Evolutionary conservation across 768 basidiomycete species (phyloP).

Genomic region (Phlebiopsis flavidoalba): DNA sequence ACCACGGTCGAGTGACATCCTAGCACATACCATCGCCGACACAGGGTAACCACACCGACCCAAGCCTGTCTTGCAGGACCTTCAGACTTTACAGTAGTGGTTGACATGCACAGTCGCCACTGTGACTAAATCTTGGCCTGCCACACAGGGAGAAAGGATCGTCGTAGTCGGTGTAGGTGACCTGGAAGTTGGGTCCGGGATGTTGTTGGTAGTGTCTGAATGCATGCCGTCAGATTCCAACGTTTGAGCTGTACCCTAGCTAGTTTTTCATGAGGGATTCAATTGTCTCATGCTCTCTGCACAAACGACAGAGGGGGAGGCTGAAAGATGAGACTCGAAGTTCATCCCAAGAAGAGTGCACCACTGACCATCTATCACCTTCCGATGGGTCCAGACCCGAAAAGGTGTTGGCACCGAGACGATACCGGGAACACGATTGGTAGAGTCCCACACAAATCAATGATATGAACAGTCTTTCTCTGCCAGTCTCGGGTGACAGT

Average conservation of each 20-base stretch:
- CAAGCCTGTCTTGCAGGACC: too few species aligned
- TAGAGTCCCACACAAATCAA: constrained; percentile 88
- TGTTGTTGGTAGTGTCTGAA: constrained; percentile 23
- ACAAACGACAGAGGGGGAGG: too few species aligned
- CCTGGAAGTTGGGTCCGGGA: constrained; percentile 54
- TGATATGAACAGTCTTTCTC: constrained; percentile 79
- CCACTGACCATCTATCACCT: constrained; percentile 53
- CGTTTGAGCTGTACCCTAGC: constrained; percentile 25
- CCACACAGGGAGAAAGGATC: constrained; percentile 60
- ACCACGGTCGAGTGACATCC: too few species aligned
- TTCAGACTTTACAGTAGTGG: too few species aligned
- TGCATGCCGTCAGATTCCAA: neutral
- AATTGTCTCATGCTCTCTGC: constrained; percentile 50
- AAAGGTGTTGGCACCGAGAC: constrained; percentile 70
- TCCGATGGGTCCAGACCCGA: constrained; percentile 80
- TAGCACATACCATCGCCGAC: too few species aligned
- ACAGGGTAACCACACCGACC: too few species aligned
- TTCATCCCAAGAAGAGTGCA: neutral
- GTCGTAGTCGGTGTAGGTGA: constrained; percentile 75
- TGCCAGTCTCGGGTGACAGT: constrained; percentile 74
- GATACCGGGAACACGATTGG: constrained; percentile 61
- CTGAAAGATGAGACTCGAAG: neutral
- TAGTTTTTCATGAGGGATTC: constrained; percentile 45
- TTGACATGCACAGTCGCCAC: constrained; percentile 3
- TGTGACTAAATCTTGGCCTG: constrained; percentile 52